Percentiles rank a stretch among this genome's conserved stretches.
Conservation (phyloP, 768 basidiomycete species). For the Candolleomyces efflorescens region DNA sequence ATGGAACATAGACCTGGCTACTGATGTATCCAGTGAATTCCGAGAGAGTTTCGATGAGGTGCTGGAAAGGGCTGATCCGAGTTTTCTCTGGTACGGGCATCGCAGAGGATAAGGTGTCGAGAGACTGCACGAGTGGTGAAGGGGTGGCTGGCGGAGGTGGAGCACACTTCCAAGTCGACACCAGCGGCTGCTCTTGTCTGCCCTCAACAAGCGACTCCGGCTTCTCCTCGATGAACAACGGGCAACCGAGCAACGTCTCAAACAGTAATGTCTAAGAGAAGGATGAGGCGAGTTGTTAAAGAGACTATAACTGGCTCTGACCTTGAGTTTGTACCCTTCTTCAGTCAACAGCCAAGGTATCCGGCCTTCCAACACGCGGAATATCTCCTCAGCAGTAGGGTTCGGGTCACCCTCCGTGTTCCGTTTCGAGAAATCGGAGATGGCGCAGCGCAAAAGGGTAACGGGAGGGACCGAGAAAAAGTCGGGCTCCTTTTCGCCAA, state of each 20-base stretch:
- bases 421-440: constrained; percentile 43
- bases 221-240: constrained; percentile 42
- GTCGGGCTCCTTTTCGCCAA: constrained; percentile 23
- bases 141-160: constrained; percentile 28
- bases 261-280: constrained; percentile 46
- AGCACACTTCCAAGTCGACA: constrained; percentile 36
- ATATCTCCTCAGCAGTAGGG: constrained; percentile 56
- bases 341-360: constrained; percentile 54
- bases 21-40: constrained; percentile 80
- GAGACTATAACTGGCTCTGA: constrained; percentile 20
- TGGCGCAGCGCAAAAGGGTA: constrained; percentile 60
- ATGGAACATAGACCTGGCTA: constrained; percentile 62
- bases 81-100: constrained; percentile 30
- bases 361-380: constrained; percentile 51
- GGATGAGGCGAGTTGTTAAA: neutral
- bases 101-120: constrained; percentile 29
- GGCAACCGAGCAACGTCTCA: constrained; percentile 51
- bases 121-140: constrained; percentile 34
- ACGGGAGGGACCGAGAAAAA: constrained; percentile 39
- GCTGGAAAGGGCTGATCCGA: constrained; percentile 42
- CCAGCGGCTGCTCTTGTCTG: constrained; percentile 15
- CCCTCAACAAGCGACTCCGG: constrained; percentile 14
- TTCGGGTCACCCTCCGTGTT: constrained; percentile 30
- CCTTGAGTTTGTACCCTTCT: constrained; percentile 52
- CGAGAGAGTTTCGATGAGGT: constrained; percentile 60